Evolutionary conservation across 2,329 filamentous ascomycete genomes (phyloP).

Genomic region (Fusarium sp.): DNA sequence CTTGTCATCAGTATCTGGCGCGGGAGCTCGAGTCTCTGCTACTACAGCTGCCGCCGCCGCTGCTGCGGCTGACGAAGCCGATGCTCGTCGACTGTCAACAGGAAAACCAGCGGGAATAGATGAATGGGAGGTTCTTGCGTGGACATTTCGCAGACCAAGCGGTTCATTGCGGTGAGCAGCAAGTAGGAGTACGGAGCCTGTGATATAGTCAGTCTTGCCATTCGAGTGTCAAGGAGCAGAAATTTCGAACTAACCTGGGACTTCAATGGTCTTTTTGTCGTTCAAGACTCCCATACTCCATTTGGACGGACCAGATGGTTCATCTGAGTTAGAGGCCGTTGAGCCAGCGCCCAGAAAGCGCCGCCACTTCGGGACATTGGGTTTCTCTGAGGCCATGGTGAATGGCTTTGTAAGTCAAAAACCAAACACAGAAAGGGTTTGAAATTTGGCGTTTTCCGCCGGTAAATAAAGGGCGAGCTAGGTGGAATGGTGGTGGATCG

Average conservation of each 20-base stretch:
- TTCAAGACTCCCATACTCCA: conserved; percentile 86
- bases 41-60: conserved; percentile 10
- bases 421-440: background rate
- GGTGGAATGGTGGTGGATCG: conserved; percentile 3
- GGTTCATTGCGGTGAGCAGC: conserved; percentile 69
- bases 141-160: conserved; percentile 69
- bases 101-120: conserved; percentile 64
- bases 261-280: conserved; percentile 84
- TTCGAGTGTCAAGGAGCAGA: background rate
- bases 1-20: conserved; percentile 58
- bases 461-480: conserved; percentile 4
- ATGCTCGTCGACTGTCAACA: conserved; percentile 53
- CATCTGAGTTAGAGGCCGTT: conserved; percentile 18
- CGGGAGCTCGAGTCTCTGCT: conserved; percentile 20
- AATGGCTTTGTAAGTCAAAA: background rate
- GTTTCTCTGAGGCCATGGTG: conserved; percentile 36
- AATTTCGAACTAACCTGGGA: conserved; percentile 73
- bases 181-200: conserved; percentile 71
- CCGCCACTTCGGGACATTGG: conserved; percentile 32
- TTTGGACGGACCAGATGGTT: conserved; percentile 51
- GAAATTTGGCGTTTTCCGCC: background rate
- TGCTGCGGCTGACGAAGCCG: conserved; percentile 40
- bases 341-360: conserved; percentile 38
- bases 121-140: conserved; percentile 70
- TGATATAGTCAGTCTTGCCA: conserved; percentile 18